A percentile compares a stretch with the other conserved stretches of the same genome.
phyloP scores from a whole-genome alignment of 441 rosid genomes.

The Populus hybrid region DNA sequence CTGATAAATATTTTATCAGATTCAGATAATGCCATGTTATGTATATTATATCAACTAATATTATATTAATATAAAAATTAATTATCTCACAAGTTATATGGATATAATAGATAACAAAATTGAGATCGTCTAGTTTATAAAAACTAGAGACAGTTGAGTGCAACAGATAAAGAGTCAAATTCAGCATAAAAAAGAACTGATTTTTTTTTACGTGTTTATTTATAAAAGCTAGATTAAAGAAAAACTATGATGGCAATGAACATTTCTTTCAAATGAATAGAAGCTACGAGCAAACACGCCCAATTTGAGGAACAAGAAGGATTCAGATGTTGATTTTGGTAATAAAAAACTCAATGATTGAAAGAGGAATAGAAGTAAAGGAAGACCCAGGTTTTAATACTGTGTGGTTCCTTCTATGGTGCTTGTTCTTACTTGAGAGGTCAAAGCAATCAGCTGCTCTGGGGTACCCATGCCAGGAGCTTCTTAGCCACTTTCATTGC shows the following conservation, averaged over 20 bases:
- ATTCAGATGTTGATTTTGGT: not conserved
- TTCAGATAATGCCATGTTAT: too few species aligned
- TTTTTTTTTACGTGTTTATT: too few species aligned
- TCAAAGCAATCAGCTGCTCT: slow-evolving; percentile 79
- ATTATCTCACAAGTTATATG: too few species aligned
- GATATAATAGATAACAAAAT: too few species aligned
- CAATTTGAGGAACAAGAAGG: slow-evolving; percentile 4
- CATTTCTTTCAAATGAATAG: not conserved
- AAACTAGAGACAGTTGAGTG: not conserved
- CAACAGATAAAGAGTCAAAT: not conserved
- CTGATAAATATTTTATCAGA: too few species aligned
- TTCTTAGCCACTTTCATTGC: slow-evolving; percentile 70
- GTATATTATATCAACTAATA: too few species aligned
- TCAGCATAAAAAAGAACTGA: not conserved
- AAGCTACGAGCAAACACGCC: not conserved
- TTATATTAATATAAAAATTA: too few species aligned
- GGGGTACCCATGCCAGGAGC: slow-evolving; percentile 56
- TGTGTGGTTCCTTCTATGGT: slow-evolving; percentile 17
- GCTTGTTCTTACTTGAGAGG: slow-evolving; percentile 25
- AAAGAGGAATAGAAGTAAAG: not conserved
- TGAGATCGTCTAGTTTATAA: not conserved
- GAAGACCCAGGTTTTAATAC: slow-evolving; percentile 13
- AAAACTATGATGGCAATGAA: not conserved
- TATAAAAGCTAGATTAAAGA: not conserved
- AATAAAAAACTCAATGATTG: not conserved